Conservation (phyloP, 2,329 filamentous ascomycete species). For the Trichoderma hamatum region DNA sequence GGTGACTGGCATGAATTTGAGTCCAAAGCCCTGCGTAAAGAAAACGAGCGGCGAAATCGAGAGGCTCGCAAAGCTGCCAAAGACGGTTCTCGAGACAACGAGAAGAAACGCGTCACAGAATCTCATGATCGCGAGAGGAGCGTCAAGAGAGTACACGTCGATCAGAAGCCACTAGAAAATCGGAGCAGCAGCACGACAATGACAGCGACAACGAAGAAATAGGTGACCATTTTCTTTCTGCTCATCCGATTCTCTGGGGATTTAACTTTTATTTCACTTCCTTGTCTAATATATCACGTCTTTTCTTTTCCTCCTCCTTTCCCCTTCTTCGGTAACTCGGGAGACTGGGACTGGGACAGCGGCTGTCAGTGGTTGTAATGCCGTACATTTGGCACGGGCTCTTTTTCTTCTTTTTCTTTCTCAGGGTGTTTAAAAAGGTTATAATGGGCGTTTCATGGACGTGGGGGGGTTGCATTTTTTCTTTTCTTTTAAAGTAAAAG, state of each 20-base stretch:
- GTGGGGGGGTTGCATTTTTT: neutral
- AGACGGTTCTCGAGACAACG: conserved; percentile 41
- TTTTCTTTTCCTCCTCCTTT: neutral
- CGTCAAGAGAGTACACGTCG: conserved; percentile 41
- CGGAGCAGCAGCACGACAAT: neutral
- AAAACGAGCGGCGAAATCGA: conserved; percentile 71
- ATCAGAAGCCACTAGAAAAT: conserved; percentile 32
- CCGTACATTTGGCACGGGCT: conserved; percentile 6
- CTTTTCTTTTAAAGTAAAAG: neutral
- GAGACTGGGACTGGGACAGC: neutral
- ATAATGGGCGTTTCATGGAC: conserved; percentile 25
- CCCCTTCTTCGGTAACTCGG: neutral
- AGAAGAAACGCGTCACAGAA: conserved; percentile 47
- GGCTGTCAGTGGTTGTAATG: conserved; percentile 13
- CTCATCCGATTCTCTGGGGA: neutral
- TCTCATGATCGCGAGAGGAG: conserved; percentile 38
- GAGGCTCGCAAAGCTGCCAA: conserved; percentile 54
- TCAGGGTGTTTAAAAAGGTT: conserved; percentile 19
- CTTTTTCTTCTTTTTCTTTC: neutral
- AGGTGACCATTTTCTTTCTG: neutral
- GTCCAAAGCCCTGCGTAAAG: conserved; percentile 89
- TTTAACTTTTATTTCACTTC: neutral
- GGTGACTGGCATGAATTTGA: conserved; percentile 99
- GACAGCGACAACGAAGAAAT: conserved; percentile 14
- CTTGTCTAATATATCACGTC: conserved; percentile 7